Evolutionary conservation across 768 basidiomycete species (phyloP), one percentile per base, ranked within the genome.

Genomic region (Phlebiopsis gigantea): DNA sequence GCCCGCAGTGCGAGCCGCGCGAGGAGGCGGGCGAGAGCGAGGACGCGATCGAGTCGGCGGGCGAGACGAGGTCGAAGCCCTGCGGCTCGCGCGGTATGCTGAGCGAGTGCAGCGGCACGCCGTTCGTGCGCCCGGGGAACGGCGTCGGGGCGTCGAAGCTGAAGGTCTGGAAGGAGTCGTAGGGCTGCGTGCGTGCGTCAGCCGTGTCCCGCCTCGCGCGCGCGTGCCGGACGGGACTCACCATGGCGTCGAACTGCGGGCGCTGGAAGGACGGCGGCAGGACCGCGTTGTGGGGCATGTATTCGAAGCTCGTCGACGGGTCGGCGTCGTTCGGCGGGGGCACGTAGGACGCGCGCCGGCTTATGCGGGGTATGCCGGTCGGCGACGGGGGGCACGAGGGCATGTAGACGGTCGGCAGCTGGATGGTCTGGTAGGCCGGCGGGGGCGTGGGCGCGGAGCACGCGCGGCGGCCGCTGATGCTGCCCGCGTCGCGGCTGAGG

Each of bases 331-430:
- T 45, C 6, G 58, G 64, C 19, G 58, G 63, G 41, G 51, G 66
- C 57, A 31, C 51, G 50, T 74, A 71, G 30, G 82, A 76, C 31
- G 82, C 70, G 53, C 85, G 81, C 53, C 83, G 78, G 63, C 77
- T 80, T 74, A 84, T 84, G 74, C 85, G 79, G 25, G 77, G 72
- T 15, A 73, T 48, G 62, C 69, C 64, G 12, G 82, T 79, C 12
- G 84, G 84, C 30, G 85, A 85, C 9, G 81, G 77, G 8, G 84
- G 84, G 66, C 80, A 85, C 14, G 85, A 84, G 4, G 83, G 81
- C 77, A 76, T 76, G 71, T 70, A 73, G 5, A 90, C 78, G 60
- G 78, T 81, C 22, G 88, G 88, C 42, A 89, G 76, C 67, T 81
- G 81, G 65, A 90, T 88, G 1, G 79, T 77, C 70, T 88, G 87